These are phyloP conservation scores for Eucalyptus pauciflora DNA, from an alignment of 345 rosid genomes.

Conservation along the genomic window DNA sequence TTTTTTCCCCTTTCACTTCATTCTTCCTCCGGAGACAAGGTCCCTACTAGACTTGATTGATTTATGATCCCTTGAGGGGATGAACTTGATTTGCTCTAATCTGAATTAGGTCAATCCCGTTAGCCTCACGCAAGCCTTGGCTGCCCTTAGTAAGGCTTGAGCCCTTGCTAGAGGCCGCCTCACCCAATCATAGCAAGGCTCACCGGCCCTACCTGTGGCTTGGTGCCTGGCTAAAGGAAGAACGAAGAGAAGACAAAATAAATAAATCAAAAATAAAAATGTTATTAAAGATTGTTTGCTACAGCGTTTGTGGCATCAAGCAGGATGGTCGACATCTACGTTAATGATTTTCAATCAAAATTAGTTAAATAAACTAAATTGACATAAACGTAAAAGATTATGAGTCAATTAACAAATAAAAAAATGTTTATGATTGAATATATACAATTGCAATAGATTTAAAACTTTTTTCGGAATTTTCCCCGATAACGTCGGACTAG, in stretches of 20 bases:
- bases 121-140: neutral
- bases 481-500: fast-evolving
- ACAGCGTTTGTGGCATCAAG: fast-evolving
- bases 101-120: no score
- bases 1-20: no score
- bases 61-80: no score
- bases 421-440: no score
- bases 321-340: fast-evolving
- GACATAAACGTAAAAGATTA: fast-evolving
- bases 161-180: neutral
- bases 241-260: fast-evolving
- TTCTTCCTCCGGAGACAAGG: fast-evolving
- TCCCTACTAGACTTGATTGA: no score
- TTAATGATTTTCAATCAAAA: no score
- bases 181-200: neutral
- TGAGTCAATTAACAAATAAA: no score
- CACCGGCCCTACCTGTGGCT: fast-evolving
- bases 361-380: fast-evolving
- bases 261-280: no score
- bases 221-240: neutral
- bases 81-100: no score
- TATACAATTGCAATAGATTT: fast-evolving
- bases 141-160: neutral
- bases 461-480: fast-evolving
- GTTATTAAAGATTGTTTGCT: no score